A percentile compares a stretch with the other conserved stretches of the same genome.
phyloP scores from a whole-genome alignment of 805 yeast species.

The Ogataea henricii region DNA sequence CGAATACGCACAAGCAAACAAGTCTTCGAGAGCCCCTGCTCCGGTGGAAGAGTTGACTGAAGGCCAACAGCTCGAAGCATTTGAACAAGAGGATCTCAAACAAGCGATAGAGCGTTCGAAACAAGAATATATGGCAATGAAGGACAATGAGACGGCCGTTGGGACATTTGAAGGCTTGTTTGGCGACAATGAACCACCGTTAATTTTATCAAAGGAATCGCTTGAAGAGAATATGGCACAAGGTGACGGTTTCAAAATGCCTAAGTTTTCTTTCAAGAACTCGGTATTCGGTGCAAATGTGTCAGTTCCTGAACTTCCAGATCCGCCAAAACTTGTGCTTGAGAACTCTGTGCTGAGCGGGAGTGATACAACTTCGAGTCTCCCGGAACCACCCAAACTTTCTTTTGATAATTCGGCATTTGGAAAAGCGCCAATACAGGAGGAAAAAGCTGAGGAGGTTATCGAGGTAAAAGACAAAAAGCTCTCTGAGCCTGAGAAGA shows the following conservation, averaged over 20 bases:
- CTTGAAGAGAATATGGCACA: constrained; percentile 16
- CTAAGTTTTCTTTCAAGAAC: constrained; percentile 17
- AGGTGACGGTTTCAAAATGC: constrained; percentile 15
- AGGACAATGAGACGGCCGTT: constrained; percentile 30
- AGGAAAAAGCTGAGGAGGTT: neutral
- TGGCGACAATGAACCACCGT: constrained; percentile 21
- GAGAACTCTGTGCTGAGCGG: too few relatives aligned
- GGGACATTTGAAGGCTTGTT: constrained; percentile 3
- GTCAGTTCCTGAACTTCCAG: neutral
- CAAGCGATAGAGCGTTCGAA: constrained; percentile 51
- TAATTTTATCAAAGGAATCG: constrained; percentile 24
- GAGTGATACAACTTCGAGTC: too few relatives aligned
- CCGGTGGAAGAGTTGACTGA: constrained; percentile 7
- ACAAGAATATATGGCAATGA: constrained; percentile 38
- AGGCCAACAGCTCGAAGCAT: constrained; percentile 17
- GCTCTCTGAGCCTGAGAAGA: neutral
- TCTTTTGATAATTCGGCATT: neutral
- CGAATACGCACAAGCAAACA: constrained; percentile 33
- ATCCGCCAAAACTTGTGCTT: too few relatives aligned
- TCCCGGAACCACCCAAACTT: too few relatives aligned
- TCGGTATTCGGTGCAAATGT: constrained; percentile 3
- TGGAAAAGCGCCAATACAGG: neutral
- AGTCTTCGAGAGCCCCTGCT: constrained; percentile 12
- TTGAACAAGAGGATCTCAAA: constrained; percentile 36
- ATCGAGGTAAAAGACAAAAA: neutral